Percentiles rank a stretch among this genome's conserved stretches.
phyloP scores from a whole-genome alignment of 257 asterid species.

The Solanum bulbocastanum region DNA sequence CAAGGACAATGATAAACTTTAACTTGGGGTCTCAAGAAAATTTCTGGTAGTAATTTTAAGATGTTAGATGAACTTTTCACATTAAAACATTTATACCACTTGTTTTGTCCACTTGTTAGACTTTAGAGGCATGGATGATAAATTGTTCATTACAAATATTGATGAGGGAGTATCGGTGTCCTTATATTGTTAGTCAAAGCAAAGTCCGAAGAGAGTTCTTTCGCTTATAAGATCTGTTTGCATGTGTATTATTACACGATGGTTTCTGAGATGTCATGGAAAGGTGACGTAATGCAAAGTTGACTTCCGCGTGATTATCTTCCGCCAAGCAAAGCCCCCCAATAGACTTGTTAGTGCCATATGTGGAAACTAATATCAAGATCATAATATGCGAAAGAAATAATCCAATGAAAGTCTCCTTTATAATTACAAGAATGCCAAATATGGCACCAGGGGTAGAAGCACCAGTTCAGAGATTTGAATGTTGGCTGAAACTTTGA shows the following conservation, averaged over 20 bases:
- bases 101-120: not conserved
- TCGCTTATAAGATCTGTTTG: not conserved
- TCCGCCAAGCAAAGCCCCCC: not conserved
- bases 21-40: not conserved
- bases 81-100: not conserved
- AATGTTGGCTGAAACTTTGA: not conserved
- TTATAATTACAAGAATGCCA: not conserved
- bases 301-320: not conserved
- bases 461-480: not conserved
- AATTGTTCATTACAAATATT: not conserved
- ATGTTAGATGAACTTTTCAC: not conserved
- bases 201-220: not conserved
- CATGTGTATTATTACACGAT: not conserved
- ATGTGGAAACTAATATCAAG: not conserved
- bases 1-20: not conserved
- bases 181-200: not conserved
- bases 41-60: not conserved
- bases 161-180: not conserved
- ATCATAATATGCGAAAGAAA: not conserved
- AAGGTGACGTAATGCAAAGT: not conserved
- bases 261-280: not conserved
- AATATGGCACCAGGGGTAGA: not conserved
- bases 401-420: not conserved
- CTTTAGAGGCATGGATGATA: not conserved
- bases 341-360: not conserved